Conservation (phyloP, 805 yeast genomes). For the Brettanomyces custersianus region DNA sequence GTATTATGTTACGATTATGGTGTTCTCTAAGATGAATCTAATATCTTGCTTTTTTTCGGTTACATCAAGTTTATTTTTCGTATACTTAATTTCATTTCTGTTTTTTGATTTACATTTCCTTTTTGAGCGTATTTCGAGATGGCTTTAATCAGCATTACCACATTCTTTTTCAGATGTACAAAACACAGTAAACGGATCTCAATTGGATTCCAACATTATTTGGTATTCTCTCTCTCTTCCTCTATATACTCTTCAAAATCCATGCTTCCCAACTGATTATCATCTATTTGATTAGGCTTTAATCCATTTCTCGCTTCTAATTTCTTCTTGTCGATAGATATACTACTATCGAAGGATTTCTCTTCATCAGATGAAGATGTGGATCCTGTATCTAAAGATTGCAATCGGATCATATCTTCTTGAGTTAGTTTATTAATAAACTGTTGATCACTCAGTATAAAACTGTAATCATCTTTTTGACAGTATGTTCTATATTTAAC, state of each 20-base stretch:
- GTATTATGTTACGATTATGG: too few relatives aligned
- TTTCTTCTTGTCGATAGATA: neutral
- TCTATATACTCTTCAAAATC: conserved; percentile 22
- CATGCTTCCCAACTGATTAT: conserved; percentile 6
- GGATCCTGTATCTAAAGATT: too few relatives aligned
- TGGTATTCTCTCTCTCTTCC: too few relatives aligned
- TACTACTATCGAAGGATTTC: conserved; percentile 2
- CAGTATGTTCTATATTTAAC: conserved; percentile 48
- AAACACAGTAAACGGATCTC: too few relatives aligned
- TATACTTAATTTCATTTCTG: too few relatives aligned
- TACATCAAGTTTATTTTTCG: too few relatives aligned
- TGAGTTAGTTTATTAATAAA: conserved; percentile 5
- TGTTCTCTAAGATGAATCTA: too few relatives aligned
- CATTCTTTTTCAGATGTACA: too few relatives aligned
- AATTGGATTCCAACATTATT: too few relatives aligned
- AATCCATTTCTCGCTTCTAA: conserved; percentile 1
- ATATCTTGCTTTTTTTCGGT: too few relatives aligned
- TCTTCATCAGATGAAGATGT: conserved; percentile 2
- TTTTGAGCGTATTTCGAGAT: too few relatives aligned
- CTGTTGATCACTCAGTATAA: conserved; percentile 18
- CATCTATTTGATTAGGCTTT: neutral
- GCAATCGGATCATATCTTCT: conserved; percentile 9
- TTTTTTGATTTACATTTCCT: neutral
- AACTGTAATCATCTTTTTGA: conserved; percentile 19
- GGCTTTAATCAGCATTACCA: too few relatives aligned